phyloP scores from a whole-genome alignment of 225 moss, liverwort and hornwort genomes.

The Pseudisothecium myosuroides region DNA sequence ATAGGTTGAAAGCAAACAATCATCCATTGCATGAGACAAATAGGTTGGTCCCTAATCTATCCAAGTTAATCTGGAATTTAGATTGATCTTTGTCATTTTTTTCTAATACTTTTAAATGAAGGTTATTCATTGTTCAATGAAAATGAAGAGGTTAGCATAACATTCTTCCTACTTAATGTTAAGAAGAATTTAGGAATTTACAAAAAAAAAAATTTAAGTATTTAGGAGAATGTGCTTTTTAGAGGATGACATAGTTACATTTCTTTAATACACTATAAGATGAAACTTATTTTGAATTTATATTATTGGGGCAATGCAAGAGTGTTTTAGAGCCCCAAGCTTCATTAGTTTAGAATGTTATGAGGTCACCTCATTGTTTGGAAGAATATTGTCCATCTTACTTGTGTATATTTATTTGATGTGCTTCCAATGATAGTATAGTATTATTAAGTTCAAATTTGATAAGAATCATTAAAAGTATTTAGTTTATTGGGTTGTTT shows the following conservation, averaged over 20 bases:
- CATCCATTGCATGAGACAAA: neutral
- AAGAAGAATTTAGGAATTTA: neutral
- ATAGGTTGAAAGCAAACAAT: too few species aligned
- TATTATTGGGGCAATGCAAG: neutral
- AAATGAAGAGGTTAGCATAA: neutral
- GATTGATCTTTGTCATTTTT: neutral
- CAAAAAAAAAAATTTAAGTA: neutral
- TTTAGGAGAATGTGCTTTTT: fast-evolving
- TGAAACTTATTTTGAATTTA: neutral
- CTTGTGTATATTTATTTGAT: neutral
- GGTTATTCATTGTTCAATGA: neutral
- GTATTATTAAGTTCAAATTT: neutral
- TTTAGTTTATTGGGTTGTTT: neutral
- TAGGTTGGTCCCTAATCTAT: neutral
- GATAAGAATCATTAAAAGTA: neutral
- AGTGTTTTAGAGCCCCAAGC: neutral
- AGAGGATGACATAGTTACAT: neutral
- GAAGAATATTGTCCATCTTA: neutral
- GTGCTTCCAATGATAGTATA: neutral
- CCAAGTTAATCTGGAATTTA: fast-evolving
- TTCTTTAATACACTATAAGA: neutral
- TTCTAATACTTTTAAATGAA: neutral
- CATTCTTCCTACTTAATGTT: neutral
- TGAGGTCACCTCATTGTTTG: neutral
- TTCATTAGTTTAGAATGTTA: neutral